These are phyloP conservation scores for Naganishia vaughanmartiniae DNA, from an alignment of 768 basidiomycete genomes.

Conservation along the genomic window DNA sequence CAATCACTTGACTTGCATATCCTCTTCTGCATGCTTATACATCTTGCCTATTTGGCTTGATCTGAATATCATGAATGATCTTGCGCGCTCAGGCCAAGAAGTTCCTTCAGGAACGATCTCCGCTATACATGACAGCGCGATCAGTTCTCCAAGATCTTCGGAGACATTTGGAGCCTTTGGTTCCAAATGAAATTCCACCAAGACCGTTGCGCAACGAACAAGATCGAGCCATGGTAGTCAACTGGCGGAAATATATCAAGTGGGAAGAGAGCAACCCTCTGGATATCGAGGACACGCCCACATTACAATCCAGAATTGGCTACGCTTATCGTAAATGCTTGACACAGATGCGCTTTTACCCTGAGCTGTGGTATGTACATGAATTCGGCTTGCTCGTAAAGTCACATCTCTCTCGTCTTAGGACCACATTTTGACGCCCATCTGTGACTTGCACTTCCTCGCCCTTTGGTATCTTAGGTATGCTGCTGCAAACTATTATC, in stretches of 20 bases:
- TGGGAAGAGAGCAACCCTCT: slow-evolving; percentile 95
- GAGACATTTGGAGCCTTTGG: slow-evolving; percentile 64
- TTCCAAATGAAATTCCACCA: slow-evolving; percentile 66
- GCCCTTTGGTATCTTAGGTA: slow-evolving; percentile 60
- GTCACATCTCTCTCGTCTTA: neutral
- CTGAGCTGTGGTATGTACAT: slow-evolving; percentile 78
- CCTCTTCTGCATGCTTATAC: neutral
- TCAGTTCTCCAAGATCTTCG: slow-evolving; percentile 76
- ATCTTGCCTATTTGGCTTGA: slow-evolving; percentile 6
- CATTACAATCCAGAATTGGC: slow-evolving; percentile 68
- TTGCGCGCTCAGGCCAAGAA: slow-evolving; percentile 71
- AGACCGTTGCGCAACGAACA: slow-evolving; percentile 69
- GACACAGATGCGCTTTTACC: slow-evolving; percentile 86
- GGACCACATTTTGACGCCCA: neutral
- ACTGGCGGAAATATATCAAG: slow-evolving; percentile 88
- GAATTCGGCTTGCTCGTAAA: neutral
- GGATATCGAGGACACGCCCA: slow-evolving; percentile 75
- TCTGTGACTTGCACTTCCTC: slow-evolving; percentile 10
- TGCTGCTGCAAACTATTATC: slow-evolving; percentile 83
- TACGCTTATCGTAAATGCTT: slow-evolving; percentile 85
- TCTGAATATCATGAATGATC: neutral
- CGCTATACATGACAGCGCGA: slow-evolving; percentile 91
- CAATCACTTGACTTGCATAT: neutral
- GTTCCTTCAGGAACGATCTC: slow-evolving; percentile 87
- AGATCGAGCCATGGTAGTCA: slow-evolving; percentile 72